These are phyloP conservation scores for Phanerochaete carnosa DNA, from an alignment of 768 basidiomycete species.

Conservation along the genomic window DNA sequence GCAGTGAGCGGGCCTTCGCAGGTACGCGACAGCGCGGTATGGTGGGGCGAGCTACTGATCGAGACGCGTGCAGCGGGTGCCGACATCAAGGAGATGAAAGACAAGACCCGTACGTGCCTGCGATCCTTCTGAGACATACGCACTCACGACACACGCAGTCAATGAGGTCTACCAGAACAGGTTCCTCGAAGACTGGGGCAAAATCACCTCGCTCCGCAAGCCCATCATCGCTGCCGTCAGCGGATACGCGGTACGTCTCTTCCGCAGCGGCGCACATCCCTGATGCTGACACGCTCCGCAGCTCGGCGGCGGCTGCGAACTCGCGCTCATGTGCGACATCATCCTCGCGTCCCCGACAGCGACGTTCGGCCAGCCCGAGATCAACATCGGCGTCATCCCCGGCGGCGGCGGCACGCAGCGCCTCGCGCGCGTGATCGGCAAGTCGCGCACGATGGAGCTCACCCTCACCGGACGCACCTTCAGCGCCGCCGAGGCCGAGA, in stretches of 20 bases:
- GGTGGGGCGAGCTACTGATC: not conserved
- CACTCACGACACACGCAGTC: conserved; percentile 45
- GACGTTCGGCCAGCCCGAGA: conserved; percentile 94
- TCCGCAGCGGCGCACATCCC: not conserved
- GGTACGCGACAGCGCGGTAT: conserved; percentile 44
- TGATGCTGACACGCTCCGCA: conserved; percentile 27
- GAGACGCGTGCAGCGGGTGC: conserved; percentile 68
- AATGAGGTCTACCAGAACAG: conserved; percentile 84
- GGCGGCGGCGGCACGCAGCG: conserved; percentile 95
- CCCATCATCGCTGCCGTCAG: conserved; percentile 96
- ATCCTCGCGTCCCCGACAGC: conserved; percentile 89
- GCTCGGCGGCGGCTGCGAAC: conserved; percentile 97
- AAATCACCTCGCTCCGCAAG: conserved; percentile 72
- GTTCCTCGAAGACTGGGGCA: conserved; percentile 84
- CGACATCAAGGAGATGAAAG: conserved; percentile 99
- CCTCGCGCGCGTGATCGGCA: conserved; percentile 80
- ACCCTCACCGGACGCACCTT: conserved; percentile 85
- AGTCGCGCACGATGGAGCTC: conserved; percentile 93
- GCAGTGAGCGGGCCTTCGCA: conserved; percentile 90
- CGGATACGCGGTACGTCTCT: conserved; percentile 70
- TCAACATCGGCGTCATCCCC: conserved; percentile 92
- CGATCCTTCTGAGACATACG: conserved; percentile 11
- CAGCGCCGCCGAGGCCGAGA: conserved; percentile 75
- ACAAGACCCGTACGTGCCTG: conserved; percentile 73
- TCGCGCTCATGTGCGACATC: conserved; percentile 96